These are phyloP conservation scores for Cercospora sp. DNA, from an alignment of 2,329 filamentous ascomycete species.

Conservation along the genomic window DNA sequence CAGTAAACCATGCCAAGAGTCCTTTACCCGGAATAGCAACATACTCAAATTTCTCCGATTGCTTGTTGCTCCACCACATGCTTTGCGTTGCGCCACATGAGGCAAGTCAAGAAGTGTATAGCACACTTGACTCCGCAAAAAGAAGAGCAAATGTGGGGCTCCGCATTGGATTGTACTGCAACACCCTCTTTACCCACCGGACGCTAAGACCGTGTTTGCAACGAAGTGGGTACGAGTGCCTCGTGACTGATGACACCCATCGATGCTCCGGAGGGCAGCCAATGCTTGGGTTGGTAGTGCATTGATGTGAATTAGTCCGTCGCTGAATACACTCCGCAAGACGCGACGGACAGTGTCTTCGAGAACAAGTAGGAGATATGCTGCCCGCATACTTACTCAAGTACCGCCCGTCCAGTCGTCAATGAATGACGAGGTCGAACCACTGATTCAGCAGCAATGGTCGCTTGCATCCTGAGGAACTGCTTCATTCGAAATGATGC, in stretches of 20 bases:
- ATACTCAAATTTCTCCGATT: slow-evolving; percentile 4
- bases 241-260: not conserved
- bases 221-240: not conserved
- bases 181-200: not conserved
- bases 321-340: not conserved
- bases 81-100: not conserved
- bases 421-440: not conserved
- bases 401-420: not conserved
- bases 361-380: not conserved
- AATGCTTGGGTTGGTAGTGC: not conserved
- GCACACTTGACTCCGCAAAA: not conserved
- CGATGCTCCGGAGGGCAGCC: not conserved
- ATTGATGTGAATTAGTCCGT: not conserved
- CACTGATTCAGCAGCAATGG: not conserved
- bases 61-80: not conserved
- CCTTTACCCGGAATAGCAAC: slow-evolving; percentile 1
- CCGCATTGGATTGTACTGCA: not conserved
- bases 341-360: not conserved
- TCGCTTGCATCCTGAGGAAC: too few relatives aligned
- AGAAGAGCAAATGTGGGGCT: not conserved
- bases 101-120: not conserved
- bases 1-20: not conserved
- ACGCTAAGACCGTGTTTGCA: not conserved
- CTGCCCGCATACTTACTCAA: not conserved
- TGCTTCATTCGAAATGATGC: not conserved